Base-by-base conservation (phyloP, 2,329 filamentous ascomycete genomes). In the Meredithiella fracta region DNA sequence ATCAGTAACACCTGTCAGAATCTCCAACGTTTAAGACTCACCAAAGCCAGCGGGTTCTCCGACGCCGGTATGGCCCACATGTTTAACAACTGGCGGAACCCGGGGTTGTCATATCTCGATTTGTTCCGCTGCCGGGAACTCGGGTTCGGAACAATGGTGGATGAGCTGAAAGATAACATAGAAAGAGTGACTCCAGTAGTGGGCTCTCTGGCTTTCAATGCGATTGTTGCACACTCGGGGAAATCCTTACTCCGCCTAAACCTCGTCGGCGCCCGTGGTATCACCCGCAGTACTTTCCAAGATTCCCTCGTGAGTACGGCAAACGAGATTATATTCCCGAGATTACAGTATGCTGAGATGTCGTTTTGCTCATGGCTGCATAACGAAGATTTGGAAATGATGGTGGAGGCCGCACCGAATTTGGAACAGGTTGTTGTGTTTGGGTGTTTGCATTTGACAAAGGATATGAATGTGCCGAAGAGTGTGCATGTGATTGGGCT, bases 171-270 rank as follows among this genome's bases (percentile, higher is more conserved):
- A 5, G 17, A 51, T n/a, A 15, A 51, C 3, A 22, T 14, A 17
- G 47, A 51, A 3, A 15, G 3, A 29, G 70, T 80, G 56, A 73
- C 76, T 23, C 70, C 91, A 47, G 91, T 90, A 1, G 74, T 96
- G 31, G 87, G 83, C 54, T 83, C 81, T 0, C 69, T 76, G 4
- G 89, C 85, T 0, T 91, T 97, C 69, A 72, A 76, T 60, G 86
- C 87, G 0, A 69, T 96, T 47, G 95, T 96, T 86, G 70, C 72
- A 0, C 91, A 96, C 65, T 95, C 89, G 0, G 86, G 86, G 3
- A 65, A 69, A 1, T 72, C 69, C 9, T 68, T 97, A 1, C 73
- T 75, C 58, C 71, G 76, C 42, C 72, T 97, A 34, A 86, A 94
- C 64, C 72, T 96, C n/a, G 79, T 86, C 14, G 86, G 84, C 0